These are phyloP conservation scores for Haplosporangium sp. DNA, from an alignment of 371 early-diverging fungal species.

Conservation along the genomic window DNA sequence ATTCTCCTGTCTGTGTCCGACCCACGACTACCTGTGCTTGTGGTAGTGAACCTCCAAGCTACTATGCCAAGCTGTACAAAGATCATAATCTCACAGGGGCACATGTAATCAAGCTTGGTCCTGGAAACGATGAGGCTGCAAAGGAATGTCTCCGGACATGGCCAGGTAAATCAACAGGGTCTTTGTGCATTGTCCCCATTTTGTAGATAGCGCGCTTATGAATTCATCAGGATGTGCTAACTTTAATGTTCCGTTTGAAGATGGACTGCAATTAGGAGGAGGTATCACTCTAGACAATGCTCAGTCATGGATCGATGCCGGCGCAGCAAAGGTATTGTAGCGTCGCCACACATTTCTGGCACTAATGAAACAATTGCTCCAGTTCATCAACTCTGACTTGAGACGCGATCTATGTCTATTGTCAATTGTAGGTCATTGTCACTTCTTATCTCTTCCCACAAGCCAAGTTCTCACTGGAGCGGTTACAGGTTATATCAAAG, in stretches of 20 bases:
- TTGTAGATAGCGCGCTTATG: background rate
- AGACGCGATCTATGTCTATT: background rate
- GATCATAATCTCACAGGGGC: slow-evolving; percentile 80
- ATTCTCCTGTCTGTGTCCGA: background rate
- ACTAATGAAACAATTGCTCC: background rate
- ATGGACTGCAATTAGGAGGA: slow-evolving; percentile 94
- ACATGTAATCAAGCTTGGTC: slow-evolving; percentile 95
- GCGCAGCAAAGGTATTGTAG: slow-evolving; percentile 80
- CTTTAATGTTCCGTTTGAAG: slow-evolving; percentile 21
- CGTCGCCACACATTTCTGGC: background rate
- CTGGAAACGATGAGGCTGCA: slow-evolving; percentile 90
- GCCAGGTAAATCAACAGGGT: slow-evolving; percentile 67
- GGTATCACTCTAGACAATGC: slow-evolving; percentile 93
- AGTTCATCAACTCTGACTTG: background rate
- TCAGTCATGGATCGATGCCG: slow-evolving; percentile 83
- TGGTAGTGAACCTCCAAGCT: slow-evolving; percentile 75
- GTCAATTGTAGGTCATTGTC: slow-evolving; percentile 80
- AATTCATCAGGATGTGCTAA: background rate
- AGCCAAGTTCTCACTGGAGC: slow-evolving; percentile 74
- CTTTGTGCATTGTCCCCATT: background rate
- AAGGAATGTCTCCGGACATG: slow-evolving; percentile 84
- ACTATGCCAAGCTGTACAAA: slow-evolving; percentile 87
- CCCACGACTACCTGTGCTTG: slow-evolving; percentile 8
- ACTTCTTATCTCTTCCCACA: slow-evolving; percentile 94
- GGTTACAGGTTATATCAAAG: slow-evolving; percentile 70